These are phyloP conservation scores for Hanseniaspora guilliermondii DNA, from an alignment of 805 yeast genomes.

Conservation along the genomic window DNA sequence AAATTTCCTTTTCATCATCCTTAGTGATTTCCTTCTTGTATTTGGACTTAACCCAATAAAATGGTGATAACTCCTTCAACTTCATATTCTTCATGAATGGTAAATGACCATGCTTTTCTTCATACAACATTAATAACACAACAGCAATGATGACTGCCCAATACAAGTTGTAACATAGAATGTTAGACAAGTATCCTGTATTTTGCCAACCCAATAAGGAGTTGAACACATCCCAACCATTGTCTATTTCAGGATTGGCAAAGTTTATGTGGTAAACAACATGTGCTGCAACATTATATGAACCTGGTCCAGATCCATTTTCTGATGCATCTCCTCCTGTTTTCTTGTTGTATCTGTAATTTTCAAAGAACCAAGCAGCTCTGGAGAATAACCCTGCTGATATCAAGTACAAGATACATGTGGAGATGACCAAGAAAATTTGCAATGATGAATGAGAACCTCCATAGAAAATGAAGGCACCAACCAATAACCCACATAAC, in stretches of 20 bases:
- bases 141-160: constrained; percentile 59
- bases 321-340: constrained; percentile 96
- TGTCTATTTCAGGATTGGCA: constrained; percentile 82
- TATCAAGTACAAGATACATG: constrained; percentile 78
- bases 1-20: constrained; percentile 43
- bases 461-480: constrained; percentile 62
- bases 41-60: constrained; percentile 58
- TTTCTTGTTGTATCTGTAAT: constrained; percentile 43
- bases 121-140: constrained; percentile 54
- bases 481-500: constrained; percentile 62
- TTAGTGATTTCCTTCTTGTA: constrained; percentile 45
- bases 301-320: constrained; percentile 87
- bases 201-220: constrained; percentile 95
- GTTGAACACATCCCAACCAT: constrained; percentile 96
- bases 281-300: constrained; percentile 58
- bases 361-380: constrained; percentile 83
- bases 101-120: constrained; percentile 73
- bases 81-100: constrained; percentile 47
- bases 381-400: constrained; percentile 88
- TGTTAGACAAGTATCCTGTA: constrained; percentile 87
- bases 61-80: constrained; percentile 51
- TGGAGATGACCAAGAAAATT: constrained; percentile 72
- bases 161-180: constrained; percentile 74
- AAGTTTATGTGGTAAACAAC: constrained; percentile 95
- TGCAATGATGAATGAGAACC: constrained; percentile 78